These are phyloP conservation scores for Fusarium sp. DNA, from an alignment of 2,329 filamentous ascomycete genomes.

Conservation along the genomic window DNA sequence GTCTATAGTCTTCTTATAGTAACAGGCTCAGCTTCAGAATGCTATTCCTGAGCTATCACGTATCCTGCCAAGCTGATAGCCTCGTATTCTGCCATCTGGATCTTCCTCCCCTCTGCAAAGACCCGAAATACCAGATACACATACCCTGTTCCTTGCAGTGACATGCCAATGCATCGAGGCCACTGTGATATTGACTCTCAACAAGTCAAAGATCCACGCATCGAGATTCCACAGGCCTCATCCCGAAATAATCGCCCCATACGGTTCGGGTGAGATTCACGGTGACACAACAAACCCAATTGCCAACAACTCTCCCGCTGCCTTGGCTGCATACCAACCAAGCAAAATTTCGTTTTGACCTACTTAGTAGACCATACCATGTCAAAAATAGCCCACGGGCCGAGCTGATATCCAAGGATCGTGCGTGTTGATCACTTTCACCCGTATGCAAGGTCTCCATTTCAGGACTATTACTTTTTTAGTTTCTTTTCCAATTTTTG, in stretches of 20 bases:
- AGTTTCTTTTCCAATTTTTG: not conserved
- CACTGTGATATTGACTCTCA: not conserved
- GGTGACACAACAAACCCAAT: not conserved
- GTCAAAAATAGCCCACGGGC: constrained; percentile 17
- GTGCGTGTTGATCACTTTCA: not conserved
- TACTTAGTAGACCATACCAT: not conserved
- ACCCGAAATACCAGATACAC: not conserved
- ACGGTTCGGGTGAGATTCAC: not conserved
- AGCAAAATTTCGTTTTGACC: not conserved
- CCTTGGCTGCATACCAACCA: constrained; percentile 14
- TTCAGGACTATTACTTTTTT: not conserved
- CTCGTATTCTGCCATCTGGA: not conserved
- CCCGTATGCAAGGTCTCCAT: not conserved
- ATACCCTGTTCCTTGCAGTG: not conserved
- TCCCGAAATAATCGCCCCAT: not conserved
- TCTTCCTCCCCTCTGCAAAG: not conserved
- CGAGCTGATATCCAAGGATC: not conserved
- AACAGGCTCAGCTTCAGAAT: not conserved
- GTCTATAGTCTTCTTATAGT: not conserved
- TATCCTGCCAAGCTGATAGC: not conserved
- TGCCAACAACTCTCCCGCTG: not conserved
- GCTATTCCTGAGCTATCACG: not conserved
- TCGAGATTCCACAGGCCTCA: not conserved
- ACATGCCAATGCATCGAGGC: not conserved
- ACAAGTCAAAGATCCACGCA: not conserved